Conservation (phyloP, 352 stramenopile species). For the Pythium rhizo-oryzae region DNA sequence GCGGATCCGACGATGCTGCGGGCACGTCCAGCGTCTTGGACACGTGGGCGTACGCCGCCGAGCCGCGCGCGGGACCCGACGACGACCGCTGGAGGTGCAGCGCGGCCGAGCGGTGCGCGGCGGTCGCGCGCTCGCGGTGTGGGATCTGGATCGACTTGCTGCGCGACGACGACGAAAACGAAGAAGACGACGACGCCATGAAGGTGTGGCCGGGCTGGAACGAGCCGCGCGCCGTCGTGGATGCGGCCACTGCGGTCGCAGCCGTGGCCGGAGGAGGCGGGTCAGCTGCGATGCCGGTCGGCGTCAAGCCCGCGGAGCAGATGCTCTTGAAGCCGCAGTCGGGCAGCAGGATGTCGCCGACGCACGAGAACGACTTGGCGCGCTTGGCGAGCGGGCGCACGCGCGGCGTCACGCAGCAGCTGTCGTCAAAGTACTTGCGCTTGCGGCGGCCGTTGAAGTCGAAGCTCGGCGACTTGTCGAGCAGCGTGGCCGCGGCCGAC, state of each 20-base stretch:
- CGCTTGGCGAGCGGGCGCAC: constrained; percentile 61
- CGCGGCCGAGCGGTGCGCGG: constrained; percentile 3
- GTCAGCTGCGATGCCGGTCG: not conserved
- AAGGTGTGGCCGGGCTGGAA: not conserved
- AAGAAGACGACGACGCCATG: no score
- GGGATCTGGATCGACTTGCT: constrained; percentile 67
- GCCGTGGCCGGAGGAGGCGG: not conserved
- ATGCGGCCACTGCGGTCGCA: not conserved
- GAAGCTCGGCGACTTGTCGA: constrained; percentile 24
- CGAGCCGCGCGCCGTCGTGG: not conserved
- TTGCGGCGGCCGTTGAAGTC: constrained; percentile 55
- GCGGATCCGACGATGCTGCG: constrained; percentile 52
- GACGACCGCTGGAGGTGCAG: constrained; percentile 38
- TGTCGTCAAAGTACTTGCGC: constrained; percentile 52
- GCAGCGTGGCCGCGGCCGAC: constrained; percentile 3
- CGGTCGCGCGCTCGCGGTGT: not conserved
- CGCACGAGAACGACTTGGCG: constrained; percentile 49
- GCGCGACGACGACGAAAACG: constrained; percentile 9
- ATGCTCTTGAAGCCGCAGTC: constrained; percentile 23
- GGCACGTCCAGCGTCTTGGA: constrained; percentile 34
- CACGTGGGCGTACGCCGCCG: not conserved
- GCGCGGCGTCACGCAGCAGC: constrained; percentile 30
- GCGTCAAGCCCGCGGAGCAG: constrained; percentile 7
- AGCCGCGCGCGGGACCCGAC: constrained; percentile 30
- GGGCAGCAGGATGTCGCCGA: constrained; percentile 30